Evolutionary conservation across 176 grass and related monocot species (phyloP).

Genomic region (Oryza coarctata): DNA sequence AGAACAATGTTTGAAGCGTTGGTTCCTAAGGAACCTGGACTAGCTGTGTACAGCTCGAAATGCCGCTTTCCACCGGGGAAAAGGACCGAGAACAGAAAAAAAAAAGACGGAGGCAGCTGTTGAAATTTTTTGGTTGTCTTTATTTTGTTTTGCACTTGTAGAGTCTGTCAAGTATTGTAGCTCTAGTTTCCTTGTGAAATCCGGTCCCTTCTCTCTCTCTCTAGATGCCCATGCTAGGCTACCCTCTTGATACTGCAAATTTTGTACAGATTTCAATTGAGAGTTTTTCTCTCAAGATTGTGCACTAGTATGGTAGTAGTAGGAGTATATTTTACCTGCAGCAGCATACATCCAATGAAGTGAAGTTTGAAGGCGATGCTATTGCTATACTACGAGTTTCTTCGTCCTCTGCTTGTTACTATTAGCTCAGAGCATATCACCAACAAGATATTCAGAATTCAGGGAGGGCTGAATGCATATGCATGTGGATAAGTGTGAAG

Average conservation of each 20-base stretch:
- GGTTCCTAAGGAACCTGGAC: neutral
- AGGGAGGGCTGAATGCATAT: neutral
- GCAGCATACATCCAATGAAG: neutral
- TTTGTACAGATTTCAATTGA: slow-evolving; percentile 21
- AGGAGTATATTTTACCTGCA: neutral
- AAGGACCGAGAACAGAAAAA: neutral
- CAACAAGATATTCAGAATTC: neutral
- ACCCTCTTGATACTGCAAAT: neutral
- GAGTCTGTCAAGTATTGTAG: neutral
- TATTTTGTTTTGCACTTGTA: neutral
- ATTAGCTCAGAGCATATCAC: neutral
- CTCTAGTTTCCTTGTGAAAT: neutral
- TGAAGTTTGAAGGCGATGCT: neutral
- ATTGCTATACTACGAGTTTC: no score
- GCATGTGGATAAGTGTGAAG: neutral
- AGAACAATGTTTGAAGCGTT: neutral
- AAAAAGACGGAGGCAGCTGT: neutral
- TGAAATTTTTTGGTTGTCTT: slow-evolving; percentile 28
- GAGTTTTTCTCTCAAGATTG: neutral
- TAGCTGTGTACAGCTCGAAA: neutral
- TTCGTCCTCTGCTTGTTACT: neutral
- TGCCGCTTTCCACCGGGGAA: neutral
- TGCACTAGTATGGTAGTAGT: neutral
- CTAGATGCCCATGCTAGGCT: neutral
- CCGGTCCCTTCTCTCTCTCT: neutral